Percentiles rank a stretch among this genome's conserved stretches.
These are phyloP conservation scores for Infundibulicybe gibba DNA, from an alignment of 768 basidiomycete species.

Conservation along the genomic window DNA sequence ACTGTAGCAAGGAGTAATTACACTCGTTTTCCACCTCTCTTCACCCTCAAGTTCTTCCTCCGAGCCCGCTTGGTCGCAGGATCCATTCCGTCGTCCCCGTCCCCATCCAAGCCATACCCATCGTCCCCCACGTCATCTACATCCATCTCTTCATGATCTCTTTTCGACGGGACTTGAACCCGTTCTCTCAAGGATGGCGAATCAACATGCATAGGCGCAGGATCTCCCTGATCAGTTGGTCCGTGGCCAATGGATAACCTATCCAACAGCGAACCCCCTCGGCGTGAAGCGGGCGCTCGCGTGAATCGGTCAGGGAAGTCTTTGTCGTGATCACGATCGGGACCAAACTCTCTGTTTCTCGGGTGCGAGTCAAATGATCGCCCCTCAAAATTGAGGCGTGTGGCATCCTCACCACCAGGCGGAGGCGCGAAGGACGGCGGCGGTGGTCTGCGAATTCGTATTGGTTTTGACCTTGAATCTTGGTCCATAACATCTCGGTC, in stretches of 20 bases:
- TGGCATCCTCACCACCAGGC: too few species aligned
- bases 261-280: slow-evolving; percentile 28
- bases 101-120: not conserved
- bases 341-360: not conserved
- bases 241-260: slow-evolving; percentile 19
- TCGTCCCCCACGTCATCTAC: slow-evolving; percentile 6
- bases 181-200: slow-evolving; percentile 30
- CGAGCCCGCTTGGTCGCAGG: not conserved
- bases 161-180: slow-evolving; percentile 34
- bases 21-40: not conserved
- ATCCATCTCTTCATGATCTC: slow-evolving; percentile 32
- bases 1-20: too few species aligned
- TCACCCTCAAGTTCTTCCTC: not conserved
- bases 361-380: not conserved
- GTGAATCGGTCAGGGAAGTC: slow-evolving; percentile 1
- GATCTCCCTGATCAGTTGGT: slow-evolving; percentile 10
- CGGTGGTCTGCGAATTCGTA: not conserved
- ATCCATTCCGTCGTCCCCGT: not conserved
- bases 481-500: not conserved
- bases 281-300: slow-evolving; percentile 11
- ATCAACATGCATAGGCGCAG: slow-evolving; percentile 4
- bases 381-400: not conserved
- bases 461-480: not conserved
- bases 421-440: not conserved
- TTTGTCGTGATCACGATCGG: slow-evolving; percentile 1